phyloP scores from a whole-genome alignment of 257 asterid genomes.

The Ocimum tenuiflorum region DNA sequence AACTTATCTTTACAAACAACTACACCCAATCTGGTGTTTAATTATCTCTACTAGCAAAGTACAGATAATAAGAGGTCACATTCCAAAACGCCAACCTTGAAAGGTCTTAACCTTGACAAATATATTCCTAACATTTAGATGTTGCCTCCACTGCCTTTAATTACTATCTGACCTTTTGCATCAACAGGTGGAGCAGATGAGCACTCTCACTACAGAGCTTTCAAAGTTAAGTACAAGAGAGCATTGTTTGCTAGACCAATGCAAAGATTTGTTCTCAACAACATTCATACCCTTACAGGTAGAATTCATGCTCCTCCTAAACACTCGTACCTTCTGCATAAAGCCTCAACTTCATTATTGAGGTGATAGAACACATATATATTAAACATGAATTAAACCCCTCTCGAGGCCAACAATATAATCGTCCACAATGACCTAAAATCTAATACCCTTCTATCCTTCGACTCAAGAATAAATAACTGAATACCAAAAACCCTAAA shows the following conservation, averaged over 20 bases:
- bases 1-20: too few species aligned
- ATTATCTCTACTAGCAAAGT: neutral
- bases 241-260: constrained; percentile 43
- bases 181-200: constrained; percentile 63
- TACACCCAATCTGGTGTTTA: too few species aligned
- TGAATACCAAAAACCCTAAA: too few species aligned
- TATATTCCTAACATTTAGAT: neutral
- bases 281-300: constrained; percentile 55
- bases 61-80: neutral
- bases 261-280: constrained; percentile 50
- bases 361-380: too few species aligned
- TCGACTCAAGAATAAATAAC: too few species aligned
- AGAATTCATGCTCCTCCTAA: neutral
- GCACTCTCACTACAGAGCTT: constrained; percentile 42
- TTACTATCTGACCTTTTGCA: neutral
- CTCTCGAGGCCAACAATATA: too few species aligned
- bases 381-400: too few species aligned
- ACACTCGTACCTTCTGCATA: neutral
- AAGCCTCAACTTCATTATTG: too few species aligned
- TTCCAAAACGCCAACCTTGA: neutral
- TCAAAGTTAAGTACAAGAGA: constrained; percentile 43
- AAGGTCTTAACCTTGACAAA: neutral
- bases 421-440: too few species aligned
- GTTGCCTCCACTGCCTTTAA: neutral
- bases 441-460: too few species aligned